Conservation (phyloP, 2,329 filamentous ascomycete species). For the Fusarium sterilihyphosum region DNA sequence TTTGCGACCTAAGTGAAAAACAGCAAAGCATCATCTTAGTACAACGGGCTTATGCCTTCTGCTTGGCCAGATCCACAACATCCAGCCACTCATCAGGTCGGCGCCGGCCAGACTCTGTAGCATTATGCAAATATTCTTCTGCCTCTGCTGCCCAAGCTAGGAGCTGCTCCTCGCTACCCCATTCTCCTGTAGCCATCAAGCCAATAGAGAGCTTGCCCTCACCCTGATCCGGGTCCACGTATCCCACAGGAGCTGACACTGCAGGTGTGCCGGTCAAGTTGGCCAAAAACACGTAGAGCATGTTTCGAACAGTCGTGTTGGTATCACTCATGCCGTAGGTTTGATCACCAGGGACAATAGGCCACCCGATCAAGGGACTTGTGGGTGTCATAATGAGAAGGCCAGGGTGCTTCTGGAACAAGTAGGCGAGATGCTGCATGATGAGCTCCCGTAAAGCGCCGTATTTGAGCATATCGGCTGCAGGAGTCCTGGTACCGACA, state of each 20-base stretch:
- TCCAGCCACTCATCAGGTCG: conserved; percentile 68
- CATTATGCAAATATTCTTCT: conserved; percentile 64
- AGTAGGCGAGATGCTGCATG: conserved; percentile 79
- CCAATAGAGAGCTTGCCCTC: conserved; percentile 69
- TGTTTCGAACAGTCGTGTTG: conserved; percentile 77
- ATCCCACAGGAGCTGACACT: conserved; percentile 79
- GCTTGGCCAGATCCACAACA: conserved; percentile 53
- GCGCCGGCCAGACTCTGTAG: conserved; percentile 58
- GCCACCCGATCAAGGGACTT: conserved; percentile 79
- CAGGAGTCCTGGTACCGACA: conserved; percentile 71
- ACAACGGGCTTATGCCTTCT: background rate
- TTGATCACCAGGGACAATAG: conserved; percentile 65
- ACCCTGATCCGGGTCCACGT: conserved; percentile 65
- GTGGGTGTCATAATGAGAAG: conserved; percentile 84
- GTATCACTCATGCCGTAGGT: conserved; percentile 79
- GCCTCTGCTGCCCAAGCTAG: conserved; percentile 68
- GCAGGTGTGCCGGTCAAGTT: conserved; percentile 85
- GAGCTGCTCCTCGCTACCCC: conserved; percentile 72
- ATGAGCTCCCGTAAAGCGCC: conserved; percentile 78
- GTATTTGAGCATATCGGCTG: conserved; percentile 76
- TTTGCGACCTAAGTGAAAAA: background rate
- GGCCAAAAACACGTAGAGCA: conserved; percentile 87
- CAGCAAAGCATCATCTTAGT: background rate
- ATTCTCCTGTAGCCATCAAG: conserved; percentile 72
- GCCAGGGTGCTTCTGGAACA: conserved; percentile 77